Evolutionary conservation across 108 stramenopile genomes (phyloP), one percentile per base, ranked within the genome.

Genomic region (Cyclotella cryptica): DNA sequence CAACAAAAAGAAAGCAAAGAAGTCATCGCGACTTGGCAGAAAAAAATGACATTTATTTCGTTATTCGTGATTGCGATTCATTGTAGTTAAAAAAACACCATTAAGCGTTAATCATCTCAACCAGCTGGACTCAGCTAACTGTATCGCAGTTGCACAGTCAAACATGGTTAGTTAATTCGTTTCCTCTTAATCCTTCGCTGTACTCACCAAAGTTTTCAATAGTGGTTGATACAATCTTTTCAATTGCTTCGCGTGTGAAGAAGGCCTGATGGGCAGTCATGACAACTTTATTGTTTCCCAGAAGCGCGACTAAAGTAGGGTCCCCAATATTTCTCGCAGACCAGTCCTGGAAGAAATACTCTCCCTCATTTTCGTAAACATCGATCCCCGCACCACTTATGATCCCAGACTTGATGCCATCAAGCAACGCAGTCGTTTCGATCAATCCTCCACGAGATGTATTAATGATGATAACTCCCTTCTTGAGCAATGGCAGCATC

Each of bases 301-400:
- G 71, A 67, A 90, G 74, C 26, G 87, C 74, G 3, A 75, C 72
- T 17, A 91, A 71, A 19, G 80, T 78, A 19, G 47, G 41, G 44
- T 91, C 90, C 26, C 70, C 61, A 75, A 91, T 82, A 30, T 46
- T 57, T 62, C 83, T 80, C 68, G 85, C 87, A 21, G 74, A 78
- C 87, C 87, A 91, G 66, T 95, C 94, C 63, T 86, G 84, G 78
- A 93, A 95, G 83, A 95, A 93, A 72, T 91, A 93, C 26, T 80
- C 87, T n/a, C 73, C 76, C 71, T 93, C 92, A 45, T 91, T 89
- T 65, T 93, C 92, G 49, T 88, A 93, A 1, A 90, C 90, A 74
- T 93, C 92, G 44, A 90, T 74, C 45, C 89, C 92, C 19, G 63
- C 80, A 12, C 88, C 89, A 39, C 81, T 81, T 64, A 93, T 91